A percentile compares a stretch with the other conserved stretches of the same genome.
phyloP scores from a whole-genome alignment of 495 filamentous ascomycete genomes.

The Penicillium flavigenum region DNA sequence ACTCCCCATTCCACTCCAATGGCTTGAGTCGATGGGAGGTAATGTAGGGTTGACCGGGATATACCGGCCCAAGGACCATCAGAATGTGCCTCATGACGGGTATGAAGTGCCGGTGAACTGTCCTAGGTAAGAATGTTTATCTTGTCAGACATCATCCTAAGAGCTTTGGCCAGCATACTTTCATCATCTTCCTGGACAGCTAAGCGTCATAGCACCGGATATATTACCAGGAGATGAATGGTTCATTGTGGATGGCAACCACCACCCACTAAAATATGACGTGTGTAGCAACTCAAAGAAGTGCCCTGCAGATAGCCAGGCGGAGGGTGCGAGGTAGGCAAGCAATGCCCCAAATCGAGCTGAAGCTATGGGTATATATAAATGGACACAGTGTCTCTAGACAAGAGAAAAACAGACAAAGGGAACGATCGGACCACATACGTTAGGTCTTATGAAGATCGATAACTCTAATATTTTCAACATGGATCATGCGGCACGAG shows the following conservation, averaged over 20 bases:
- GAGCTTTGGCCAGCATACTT: neutral
- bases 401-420: neutral
- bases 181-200: neutral
- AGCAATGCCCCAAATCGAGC: neutral
- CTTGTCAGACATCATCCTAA: neutral
- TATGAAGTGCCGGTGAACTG: neutral
- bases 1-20: too few relatives aligned
- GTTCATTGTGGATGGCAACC: neutral
- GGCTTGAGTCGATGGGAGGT: too few relatives aligned
- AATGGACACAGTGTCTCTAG: neutral
- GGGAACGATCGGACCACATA: neutral
- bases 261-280: neutral
- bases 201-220: neutral
- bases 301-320: neutral
- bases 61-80: neutral
- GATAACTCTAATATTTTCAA: neutral
- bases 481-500: neutral
- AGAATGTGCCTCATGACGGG: neutral
- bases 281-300: neutral
- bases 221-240: neutral
- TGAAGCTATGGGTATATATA: neutral
- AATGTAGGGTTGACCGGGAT: neutral
- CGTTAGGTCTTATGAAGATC: neutral
- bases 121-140: neutral
- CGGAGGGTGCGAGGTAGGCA: neutral